Evolutionary conservation across 495 filamentous ascomycete genomes (phyloP), one percentile per base, ranked within the genome.

Genomic region (Rostrohypoxylon terebratum): DNA sequence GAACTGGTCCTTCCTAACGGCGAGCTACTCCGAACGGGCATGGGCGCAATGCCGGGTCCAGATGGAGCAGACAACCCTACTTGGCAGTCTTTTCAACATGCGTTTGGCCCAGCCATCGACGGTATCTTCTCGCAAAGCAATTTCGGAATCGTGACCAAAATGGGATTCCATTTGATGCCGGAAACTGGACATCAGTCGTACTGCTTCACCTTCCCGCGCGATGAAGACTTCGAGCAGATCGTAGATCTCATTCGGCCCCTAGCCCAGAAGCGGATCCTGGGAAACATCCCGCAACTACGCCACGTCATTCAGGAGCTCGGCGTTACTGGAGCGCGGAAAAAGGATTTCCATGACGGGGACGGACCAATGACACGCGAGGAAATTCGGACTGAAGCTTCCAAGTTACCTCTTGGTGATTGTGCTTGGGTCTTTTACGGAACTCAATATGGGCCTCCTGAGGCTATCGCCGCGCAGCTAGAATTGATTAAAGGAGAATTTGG

Each of bases 41-140:
- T 90, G 87, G 87, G 87, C 4, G 87, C 86, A 11, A 67, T 87
- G 63, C 82, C 84, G 0, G 82, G 80, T 7, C 77, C 80, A 5
- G 71, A 78, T 57, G 78, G 78, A 20, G 51, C 69, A 4, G 77
- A 78, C 54, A 83, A 82, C 55, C 77, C 79, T 10, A 81, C 81
- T 0, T 86, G 83, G 83, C 85, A 86, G 63, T 78, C 82, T 1
- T 90, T 88, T 66, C 81, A 83, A 3, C 83, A 86, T 54, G 86
- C 83, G 3, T 89, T 86, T 69, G 88, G 88, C 1, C 88, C 88
- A 3, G 81, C 83, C 38, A 79, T 80, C 28, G 87, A 90, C 71
- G 87, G 87, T 28, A 82, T 89, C 59, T 90, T 90, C 76, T 80
- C 82, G 0, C 88, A 90, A 72, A 82, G 77, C 69, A 87, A 85